phyloP scores from a whole-genome alignment of 768 basidiomycete genomes.

The Hysterangium stoloniferum region DNA sequence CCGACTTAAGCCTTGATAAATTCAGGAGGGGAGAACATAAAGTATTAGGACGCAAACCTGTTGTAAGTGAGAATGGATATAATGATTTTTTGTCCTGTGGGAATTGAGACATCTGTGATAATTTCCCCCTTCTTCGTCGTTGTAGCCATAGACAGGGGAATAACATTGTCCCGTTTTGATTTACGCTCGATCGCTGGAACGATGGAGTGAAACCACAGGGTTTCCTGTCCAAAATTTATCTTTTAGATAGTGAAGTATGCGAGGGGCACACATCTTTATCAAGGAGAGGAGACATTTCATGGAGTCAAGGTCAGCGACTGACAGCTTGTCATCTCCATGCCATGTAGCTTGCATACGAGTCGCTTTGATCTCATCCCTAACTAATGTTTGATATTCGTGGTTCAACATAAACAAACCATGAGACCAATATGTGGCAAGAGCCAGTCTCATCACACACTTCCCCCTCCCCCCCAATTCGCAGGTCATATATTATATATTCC shows the following conservation, averaged over 20 bases:
- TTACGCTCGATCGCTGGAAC: slow-evolving; percentile 14
- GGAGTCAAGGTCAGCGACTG: slow-evolving; percentile 25
- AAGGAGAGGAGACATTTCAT: slow-evolving; percentile 26
- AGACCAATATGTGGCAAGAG: no score
- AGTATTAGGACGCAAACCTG: no score
- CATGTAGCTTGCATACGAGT: slow-evolving; percentile 13
- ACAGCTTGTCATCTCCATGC: slow-evolving; percentile 22
- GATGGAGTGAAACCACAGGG: slow-evolving; percentile 18
- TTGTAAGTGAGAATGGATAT: slow-evolving; percentile 19
- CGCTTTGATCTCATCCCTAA: slow-evolving; percentile 14
- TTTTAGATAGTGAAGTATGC: neutral
- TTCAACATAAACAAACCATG: no score
- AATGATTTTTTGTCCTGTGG: slow-evolving; percentile 19
- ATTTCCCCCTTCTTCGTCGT: slow-evolving; percentile 13
- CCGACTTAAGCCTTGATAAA: slow-evolving; percentile 17
- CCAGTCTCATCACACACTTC: no score
- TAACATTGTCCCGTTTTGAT: slow-evolving; percentile 17
- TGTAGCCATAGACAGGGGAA: slow-evolving; percentile 16
- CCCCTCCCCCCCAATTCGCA: no score
- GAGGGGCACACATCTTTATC: slow-evolving; percentile 25
- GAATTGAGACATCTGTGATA: slow-evolving; percentile 21
- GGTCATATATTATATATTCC: no score
- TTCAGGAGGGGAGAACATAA: neutral
- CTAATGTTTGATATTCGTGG: slow-evolving; percentile 11
- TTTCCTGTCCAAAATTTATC: slow-evolving; percentile 16